These are phyloP conservation scores for Pseudisothecium myosuroides DNA, from an alignment of 225 moss, liverwort and hornwort species.

Conservation along the genomic window DNA sequence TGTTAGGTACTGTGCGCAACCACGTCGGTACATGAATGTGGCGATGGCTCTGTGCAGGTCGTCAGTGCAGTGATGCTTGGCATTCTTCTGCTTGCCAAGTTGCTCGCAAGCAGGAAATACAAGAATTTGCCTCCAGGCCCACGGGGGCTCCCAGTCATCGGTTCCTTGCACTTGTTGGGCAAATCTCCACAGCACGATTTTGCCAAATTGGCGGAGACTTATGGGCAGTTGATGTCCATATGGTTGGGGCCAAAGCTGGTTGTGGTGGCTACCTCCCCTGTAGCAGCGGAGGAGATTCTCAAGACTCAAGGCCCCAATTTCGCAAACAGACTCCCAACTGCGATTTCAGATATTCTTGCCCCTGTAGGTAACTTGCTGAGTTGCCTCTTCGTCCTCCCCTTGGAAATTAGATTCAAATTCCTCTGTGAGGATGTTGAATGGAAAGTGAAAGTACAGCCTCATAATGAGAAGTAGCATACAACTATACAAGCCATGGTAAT, in stretches of 20 bases:
- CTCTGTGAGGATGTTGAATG: no score
- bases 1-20: no score
- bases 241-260: no score
- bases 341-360: no score
- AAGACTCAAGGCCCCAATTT: no score
- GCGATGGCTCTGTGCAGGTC: neutral
- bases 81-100: neutral
- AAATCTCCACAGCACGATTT: neutral
- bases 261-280: no score
- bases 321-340: no score
- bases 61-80: neutral
- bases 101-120: neutral
- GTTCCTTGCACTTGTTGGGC: neutral
- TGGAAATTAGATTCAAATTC: no score
- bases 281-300: no score
- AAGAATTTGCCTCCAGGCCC: neutral
- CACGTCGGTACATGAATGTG: neutral
- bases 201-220: no score
- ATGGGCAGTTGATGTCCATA: no score
- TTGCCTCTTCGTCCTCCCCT: no score
- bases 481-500: neutral
- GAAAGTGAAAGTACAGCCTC: neutral
- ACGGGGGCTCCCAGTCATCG: neutral
- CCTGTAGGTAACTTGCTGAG: neutral
- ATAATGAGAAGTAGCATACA: neutral